These are phyloP conservation scores for Podaxis rugospora DNA, from an alignment of 768 basidiomycete species.

Conservation along the genomic window DNA sequence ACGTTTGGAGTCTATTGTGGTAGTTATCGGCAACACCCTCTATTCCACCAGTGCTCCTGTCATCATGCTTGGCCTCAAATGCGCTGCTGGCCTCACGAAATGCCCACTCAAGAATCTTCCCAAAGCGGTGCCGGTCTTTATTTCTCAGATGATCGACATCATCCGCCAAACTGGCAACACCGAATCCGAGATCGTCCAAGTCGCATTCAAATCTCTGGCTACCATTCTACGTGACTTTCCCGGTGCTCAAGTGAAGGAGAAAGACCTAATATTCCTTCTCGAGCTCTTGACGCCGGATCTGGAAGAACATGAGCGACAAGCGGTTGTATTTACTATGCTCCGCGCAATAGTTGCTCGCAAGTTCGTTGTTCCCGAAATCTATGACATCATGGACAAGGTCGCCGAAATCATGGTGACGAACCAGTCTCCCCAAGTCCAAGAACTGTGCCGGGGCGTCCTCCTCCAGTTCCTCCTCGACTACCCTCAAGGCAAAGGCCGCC, in stretches of 20 bases:
- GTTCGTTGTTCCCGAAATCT: constrained; percentile 93
- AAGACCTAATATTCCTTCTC: constrained; percentile 82
- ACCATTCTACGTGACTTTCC: constrained; percentile 88
- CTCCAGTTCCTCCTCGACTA: constrained; percentile 97
- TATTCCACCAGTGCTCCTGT: constrained; percentile 81
- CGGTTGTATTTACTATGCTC: constrained; percentile 81
- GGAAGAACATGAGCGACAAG: constrained; percentile 84
- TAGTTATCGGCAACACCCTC: constrained; percentile 85
- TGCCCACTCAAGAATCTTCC: constrained; percentile 77
- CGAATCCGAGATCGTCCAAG: constrained; percentile 87
- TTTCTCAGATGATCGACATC: constrained; percentile 80
- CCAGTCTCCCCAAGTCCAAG: constrained; percentile 88
- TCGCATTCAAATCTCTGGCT: constrained; percentile 82
- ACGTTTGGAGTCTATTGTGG: constrained; percentile 85
- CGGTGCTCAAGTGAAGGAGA: constrained; percentile 77
- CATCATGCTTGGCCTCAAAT: constrained; percentile 70
- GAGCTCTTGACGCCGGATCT: constrained; percentile 85
- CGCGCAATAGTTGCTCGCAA: constrained; percentile 88
- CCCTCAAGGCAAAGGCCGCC: constrained; percentile 89
- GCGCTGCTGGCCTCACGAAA: constrained; percentile 73
- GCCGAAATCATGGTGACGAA: constrained; percentile 91
- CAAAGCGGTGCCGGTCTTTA: constrained; percentile 75
- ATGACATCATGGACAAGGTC: constrained; percentile 93
- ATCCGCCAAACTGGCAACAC: constrained; percentile 80
- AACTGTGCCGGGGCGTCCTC: constrained; percentile 82